These are phyloP conservation scores for Xylaria multiplex DNA, from an alignment of 2,329 filamentous ascomycete species.

Conservation along the genomic window DNA sequence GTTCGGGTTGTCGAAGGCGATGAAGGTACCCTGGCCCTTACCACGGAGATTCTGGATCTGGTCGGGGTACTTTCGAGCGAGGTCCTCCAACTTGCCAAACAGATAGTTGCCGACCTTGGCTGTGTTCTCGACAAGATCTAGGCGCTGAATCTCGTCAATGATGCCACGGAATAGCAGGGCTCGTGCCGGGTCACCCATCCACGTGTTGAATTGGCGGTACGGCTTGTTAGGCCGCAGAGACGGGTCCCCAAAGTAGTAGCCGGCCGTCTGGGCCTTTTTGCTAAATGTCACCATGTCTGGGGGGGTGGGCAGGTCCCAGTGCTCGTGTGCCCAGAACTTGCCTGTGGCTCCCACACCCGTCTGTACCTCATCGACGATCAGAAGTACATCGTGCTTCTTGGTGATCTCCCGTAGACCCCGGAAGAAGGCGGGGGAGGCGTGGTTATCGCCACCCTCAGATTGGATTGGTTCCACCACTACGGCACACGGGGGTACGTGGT, in stretches of 20 bases:
- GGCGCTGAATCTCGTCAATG: slow-evolving; percentile 79
- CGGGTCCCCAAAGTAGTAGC: slow-evolving; percentile 88
- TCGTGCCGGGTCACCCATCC: slow-evolving; percentile 92
- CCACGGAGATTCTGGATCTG: slow-evolving; percentile 87
- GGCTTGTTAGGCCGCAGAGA: slow-evolving; percentile 88
- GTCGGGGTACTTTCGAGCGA: slow-evolving; percentile 76
- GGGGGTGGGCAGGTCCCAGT: slow-evolving; percentile 83
- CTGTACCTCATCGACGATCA: slow-evolving; percentile 95
- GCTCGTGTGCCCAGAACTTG: slow-evolving; percentile 96
- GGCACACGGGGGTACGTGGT: slow-evolving; percentile 81
- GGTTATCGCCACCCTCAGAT: slow-evolving; percentile 94
- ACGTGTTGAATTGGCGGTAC: slow-evolving; percentile 96
- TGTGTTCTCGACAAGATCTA: slow-evolving; percentile 82
- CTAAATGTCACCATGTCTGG: slow-evolving; percentile 96
- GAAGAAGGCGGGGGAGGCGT: slow-evolving; percentile 90
- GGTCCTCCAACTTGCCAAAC: slow-evolving; percentile 72
- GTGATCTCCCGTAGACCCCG: slow-evolving; percentile 82
- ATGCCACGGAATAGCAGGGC: slow-evolving; percentile 88
- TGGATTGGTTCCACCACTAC: slow-evolving; percentile 91
- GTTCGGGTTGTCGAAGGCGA: slow-evolving; percentile 86
- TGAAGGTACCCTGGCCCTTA: slow-evolving; percentile 89
- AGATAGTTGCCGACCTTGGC: slow-evolving; percentile 82
- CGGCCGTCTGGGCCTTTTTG: slow-evolving; percentile 94
- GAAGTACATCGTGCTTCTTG: slow-evolving; percentile 77
- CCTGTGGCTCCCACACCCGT: slow-evolving; percentile 92